Evolutionary conservation across 2,329 filamentous ascomycete genomes (phyloP), one percentile per base, ranked within the genome.

Genomic region (Colletotrichum costaricense): DNA sequence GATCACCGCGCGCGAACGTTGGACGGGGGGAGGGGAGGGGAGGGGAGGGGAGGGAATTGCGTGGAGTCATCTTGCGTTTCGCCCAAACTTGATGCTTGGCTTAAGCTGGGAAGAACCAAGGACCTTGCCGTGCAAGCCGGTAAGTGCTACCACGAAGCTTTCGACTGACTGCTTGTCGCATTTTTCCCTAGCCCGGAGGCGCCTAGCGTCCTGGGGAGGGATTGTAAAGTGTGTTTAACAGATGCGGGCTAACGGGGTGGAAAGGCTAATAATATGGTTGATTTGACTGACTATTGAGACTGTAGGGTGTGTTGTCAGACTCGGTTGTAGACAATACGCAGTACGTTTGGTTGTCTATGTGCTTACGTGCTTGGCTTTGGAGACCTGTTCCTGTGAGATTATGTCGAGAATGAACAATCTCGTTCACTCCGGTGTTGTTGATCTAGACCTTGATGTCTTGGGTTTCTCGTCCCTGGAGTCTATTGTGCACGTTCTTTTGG

Each of bases 141-240:
- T 28, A 49, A 28, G 42, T 73, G 67, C 35, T 49, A 73, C 67
- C 28, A 38, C 56, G 70, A 73, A 73, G 55, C 66, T 73, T 73
- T 65, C n/a, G 24, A 22, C 14, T 26, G 57, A 38, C 9, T 38
- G 67, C 7, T 54, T 9, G 60, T 69, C 67, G 52, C 35, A 38
- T n/a, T 49, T 56, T n/a, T 19, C 42, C 46, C 55, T 49, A 63
- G 52, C 58, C 46, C 16, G 52, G 67, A 58, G 62, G 33, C 46
- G 68, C 19, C 62, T 66, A 66, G 68, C 59, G 59, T 69, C 19
- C 28, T 19, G 12, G 30, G 46, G 26, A 56, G 19, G 24, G 14
- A 42, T 16, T 42, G 60, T 35, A 12, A 58, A 14, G 22, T 62
- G n/a, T 38, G 9, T 30, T 19, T 22, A 38, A 22, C 11, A 22